Conservation (phyloP, 2,329 filamentous ascomycete genomes). For the Aspergillus calidoustus region DNA sequence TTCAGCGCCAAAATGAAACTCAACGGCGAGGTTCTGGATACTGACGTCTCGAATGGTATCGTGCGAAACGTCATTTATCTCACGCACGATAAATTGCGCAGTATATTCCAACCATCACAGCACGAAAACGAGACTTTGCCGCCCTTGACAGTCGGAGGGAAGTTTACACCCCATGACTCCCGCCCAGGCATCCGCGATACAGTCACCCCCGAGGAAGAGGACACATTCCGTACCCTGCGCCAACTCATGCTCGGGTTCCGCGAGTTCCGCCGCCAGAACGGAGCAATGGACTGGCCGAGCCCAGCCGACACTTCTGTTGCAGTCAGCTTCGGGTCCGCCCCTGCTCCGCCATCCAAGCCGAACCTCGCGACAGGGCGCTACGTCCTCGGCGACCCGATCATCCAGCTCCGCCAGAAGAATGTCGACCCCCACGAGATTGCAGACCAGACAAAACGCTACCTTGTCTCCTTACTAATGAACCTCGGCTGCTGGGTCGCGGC, state of each 20-base stretch:
- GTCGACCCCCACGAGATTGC: slow-evolving; percentile 43
- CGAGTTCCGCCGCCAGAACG: slow-evolving; percentile 42
- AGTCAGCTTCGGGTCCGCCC: slow-evolving; percentile 30
- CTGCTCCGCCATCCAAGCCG: slow-evolving; percentile 34
- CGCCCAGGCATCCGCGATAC: slow-evolving; percentile 31
- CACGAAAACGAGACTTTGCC: slow-evolving; percentile 20
- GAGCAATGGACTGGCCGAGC: slow-evolving; percentile 42
- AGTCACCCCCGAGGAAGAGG: slow-evolving; percentile 40
- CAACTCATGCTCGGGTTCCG: slow-evolving; percentile 46
- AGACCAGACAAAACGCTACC: slow-evolving; percentile 43
- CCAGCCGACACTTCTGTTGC: slow-evolving; percentile 27
- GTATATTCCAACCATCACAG: slow-evolving; percentile 39
- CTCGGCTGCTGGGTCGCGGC: slow-evolving; percentile 51
- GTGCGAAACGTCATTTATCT: slow-evolving; percentile 60
- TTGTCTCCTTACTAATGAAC: slow-evolving; percentile 59
- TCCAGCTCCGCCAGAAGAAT: slow-evolving; percentile 36
- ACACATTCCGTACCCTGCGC: slow-evolving; percentile 40
- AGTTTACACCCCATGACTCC: slow-evolving; percentile 25
- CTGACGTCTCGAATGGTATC: slow-evolving; percentile 57
- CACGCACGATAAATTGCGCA: slow-evolving; percentile 50
- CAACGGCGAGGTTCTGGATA: slow-evolving; percentile 58
- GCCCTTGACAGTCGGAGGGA: slow-evolving; percentile 38
- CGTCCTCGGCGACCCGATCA: slow-evolving; percentile 49
- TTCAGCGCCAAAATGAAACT: slow-evolving; percentile 62
- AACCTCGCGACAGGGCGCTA: slow-evolving; percentile 37